These are phyloP conservation scores for Salix dunnii DNA, from an alignment of 345 rosid species.

Conservation along the genomic window DNA sequence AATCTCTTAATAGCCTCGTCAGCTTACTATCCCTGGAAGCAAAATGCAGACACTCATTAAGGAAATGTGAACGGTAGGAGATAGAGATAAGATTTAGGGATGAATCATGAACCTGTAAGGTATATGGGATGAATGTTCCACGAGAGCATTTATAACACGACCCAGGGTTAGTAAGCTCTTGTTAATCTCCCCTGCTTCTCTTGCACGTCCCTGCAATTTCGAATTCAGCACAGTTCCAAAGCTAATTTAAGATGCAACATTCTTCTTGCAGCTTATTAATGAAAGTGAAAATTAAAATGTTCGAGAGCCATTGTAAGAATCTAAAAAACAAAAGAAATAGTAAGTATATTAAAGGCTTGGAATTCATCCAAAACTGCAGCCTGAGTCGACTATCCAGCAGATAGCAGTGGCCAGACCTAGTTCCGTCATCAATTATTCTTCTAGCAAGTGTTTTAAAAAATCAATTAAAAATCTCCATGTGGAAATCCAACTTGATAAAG, in stretches of 20 bases:
- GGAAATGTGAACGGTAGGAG: not conserved
- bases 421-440: too few relatives aligned
- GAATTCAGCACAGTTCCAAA: not conserved
- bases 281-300: too few relatives aligned
- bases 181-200: constrained; percentile 97
- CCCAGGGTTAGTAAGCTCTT: constrained; percentile 95
- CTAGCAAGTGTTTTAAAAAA: too few relatives aligned
- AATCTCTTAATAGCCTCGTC: constrained; percentile 89
- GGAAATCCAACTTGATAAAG: too few relatives aligned
- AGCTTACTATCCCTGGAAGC: constrained; percentile 82
- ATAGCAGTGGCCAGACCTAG: too few relatives aligned
- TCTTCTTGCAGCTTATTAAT: too few relatives aligned
- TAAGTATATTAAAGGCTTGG: too few relatives aligned
- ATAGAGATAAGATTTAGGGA: not conserved
- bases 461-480: too few relatives aligned
- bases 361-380: too few relatives aligned
- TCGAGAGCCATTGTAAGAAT: too few relatives aligned
- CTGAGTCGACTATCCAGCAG: too few relatives aligned
- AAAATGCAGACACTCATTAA: not conserved
- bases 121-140: constrained; percentile 91
- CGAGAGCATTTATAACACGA: constrained; percentile 95
- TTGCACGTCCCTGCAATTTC: constrained; percentile 71
- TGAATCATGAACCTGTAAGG: constrained; percentile 65
- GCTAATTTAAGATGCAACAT: not conserved
- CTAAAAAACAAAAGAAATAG: too few relatives aligned